Base-by-base conservation (phyloP, 768 basidiomycete genomes). In the Boletus rex-veris region DNA sequence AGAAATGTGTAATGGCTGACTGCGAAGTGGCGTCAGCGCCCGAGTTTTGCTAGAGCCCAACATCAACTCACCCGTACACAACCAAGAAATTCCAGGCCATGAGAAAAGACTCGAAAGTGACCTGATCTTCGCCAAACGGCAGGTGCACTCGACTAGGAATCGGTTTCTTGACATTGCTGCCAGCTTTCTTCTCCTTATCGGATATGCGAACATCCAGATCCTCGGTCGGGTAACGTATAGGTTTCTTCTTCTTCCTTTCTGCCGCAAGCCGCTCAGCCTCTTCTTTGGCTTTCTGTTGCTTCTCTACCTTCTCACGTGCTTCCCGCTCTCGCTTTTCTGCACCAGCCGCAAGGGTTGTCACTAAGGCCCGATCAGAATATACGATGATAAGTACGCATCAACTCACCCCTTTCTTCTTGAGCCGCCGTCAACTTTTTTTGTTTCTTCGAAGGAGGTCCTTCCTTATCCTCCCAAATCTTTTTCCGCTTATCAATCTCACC, bases 1-100 rank as follows among this genome's bases (percentile, higher is more conserved):
- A 12, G 95, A 95, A 16, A 99, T 72, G 57, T 89, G 86, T 15
- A 98, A 77, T 2, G 95, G 88, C 78, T 88, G 86, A 6, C 96
- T 97, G 57, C 39, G 31, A 46, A 50, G 54, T 37, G 49, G 43
- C 54, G 49, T 55, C 30, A 63, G 24, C 43, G 19, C 41, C n/a
- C 33, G 40, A 38, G 28, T 6, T 19, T 37, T 40, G 3, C 12
- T 10, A 2, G 43, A 35, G 10, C 21, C 6, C 31, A n/a, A 54
- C 21, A 40, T 57, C 16, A 30, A 72, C 84, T 62, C 67, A 97
- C 97, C 94, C 92, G 71, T 95, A 95, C 48, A 93, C 87, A 49
- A 91, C 87, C 51, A 98, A 71, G 70, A 96, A 96, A 71, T 92
- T 94, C 95, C 95, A 99, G 9, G 84, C 75, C 86, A 91, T 87